These are phyloP conservation scores for Cardamine occulta DNA, from an alignment of 345 rosid species.

Conservation along the genomic window DNA sequence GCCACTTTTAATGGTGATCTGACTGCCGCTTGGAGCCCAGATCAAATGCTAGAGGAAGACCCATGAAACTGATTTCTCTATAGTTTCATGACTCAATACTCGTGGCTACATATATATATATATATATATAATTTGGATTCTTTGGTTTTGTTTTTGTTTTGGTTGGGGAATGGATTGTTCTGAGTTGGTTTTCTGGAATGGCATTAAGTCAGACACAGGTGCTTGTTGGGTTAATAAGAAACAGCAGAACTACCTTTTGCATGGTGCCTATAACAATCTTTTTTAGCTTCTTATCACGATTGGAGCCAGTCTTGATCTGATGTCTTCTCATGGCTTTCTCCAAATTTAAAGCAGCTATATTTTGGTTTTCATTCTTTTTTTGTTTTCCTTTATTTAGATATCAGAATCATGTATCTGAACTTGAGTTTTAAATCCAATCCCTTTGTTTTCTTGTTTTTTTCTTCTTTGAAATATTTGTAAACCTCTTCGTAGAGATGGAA, in stretches of 20 bases:
- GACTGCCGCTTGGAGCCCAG: constrained; percentile 51
- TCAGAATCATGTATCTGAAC: too few species aligned
- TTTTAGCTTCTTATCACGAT: constrained; percentile 44
- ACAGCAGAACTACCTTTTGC: constrained; percentile 46
- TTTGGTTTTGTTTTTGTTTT: not conserved
- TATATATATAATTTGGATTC: not conserved
- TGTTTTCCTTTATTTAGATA: not conserved
- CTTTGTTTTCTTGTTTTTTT: too few species aligned
- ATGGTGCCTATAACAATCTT: constrained; percentile 33
- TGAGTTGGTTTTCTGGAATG: not conserved
- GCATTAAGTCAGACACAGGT: constrained; percentile 46
- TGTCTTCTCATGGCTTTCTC: constrained; percentile 41
- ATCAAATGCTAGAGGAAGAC: constrained; percentile 42
- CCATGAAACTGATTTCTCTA: constrained; percentile 28
- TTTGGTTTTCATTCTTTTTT: not conserved
- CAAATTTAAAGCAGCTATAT: constrained; percentile 42
- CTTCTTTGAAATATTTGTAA: too few species aligned
- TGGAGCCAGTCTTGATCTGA: constrained; percentile 42
- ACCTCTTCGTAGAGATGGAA: too few species aligned
- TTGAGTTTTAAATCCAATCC: too few species aligned
- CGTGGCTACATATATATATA: constrained; percentile 14
- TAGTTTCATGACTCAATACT: constrained; percentile 45
- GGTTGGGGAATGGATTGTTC: not conserved
- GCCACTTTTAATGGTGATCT: constrained; percentile 39
- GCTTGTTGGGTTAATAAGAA: constrained; percentile 44